These are phyloP conservation scores for Aureobasidium sp. DNA, from an alignment of 2,329 filamentous ascomycete genomes.

Conservation along the genomic window DNA sequence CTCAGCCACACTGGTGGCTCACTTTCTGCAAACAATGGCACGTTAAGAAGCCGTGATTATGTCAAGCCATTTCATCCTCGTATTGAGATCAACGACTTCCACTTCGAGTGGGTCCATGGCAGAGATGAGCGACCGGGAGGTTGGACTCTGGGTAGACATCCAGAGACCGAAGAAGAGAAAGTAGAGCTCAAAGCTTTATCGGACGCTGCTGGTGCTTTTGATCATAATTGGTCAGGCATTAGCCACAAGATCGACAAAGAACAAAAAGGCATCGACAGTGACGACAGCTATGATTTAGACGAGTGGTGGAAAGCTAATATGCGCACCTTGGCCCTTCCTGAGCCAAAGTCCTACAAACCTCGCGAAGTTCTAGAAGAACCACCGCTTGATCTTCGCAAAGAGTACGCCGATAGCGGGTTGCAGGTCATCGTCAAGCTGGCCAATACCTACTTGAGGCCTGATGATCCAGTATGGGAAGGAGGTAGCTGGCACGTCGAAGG, in stretches of 20 bases:
- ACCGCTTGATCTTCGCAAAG: constrained; percentile 18
- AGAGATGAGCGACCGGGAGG: background rate
- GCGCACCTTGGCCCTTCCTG: background rate
- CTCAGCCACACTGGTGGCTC: background rate
- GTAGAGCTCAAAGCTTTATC: background rate
- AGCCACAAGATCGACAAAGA: background rate
- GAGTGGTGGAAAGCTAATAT: background rate
- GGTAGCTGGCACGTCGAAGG: constrained; percentile 47
- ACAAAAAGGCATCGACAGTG: background rate
- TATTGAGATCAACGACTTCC: background rate
- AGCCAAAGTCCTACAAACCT: background rate
- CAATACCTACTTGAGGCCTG: constrained; percentile 50
- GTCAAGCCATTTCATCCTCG: background rate
- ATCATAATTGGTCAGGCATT: no score
- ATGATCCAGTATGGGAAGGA: constrained; percentile 46
- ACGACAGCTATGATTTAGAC: background rate
- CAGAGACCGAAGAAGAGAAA: background rate
- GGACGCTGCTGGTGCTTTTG: background rate
- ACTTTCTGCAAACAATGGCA: background rate
- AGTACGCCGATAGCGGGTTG: constrained; percentile 38
- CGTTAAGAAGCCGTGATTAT: background rate
- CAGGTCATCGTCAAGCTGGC: constrained; percentile 59
- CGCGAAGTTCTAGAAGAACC: background rate
- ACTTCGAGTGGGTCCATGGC: background rate
- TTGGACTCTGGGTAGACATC: background rate